Percentiles rank a stretch among this genome's conserved stretches.
Conservation (phyloP, 805 yeast species). For the Ogataea paraovalis region DNA sequence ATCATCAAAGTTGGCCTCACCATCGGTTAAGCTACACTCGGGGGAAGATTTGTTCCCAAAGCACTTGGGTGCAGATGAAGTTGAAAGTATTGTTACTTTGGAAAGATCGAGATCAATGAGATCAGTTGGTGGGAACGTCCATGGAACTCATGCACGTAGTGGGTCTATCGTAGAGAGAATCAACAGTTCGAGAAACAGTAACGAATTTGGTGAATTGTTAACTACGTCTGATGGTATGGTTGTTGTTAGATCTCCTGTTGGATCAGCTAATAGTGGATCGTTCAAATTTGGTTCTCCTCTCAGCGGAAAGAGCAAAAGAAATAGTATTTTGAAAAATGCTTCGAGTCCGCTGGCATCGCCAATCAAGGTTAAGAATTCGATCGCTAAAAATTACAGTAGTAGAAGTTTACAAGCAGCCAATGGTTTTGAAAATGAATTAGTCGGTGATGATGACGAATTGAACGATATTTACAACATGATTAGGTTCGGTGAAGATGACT, state of each 20-base stretch:
- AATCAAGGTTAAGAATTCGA: slow-evolving; percentile 1
- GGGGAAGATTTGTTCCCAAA: slow-evolving; percentile 72
- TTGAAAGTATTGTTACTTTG: slow-evolving; percentile 66
- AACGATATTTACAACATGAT: slow-evolving; percentile 29
- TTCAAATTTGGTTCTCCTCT: slow-evolving; percentile 1
- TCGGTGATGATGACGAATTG: slow-evolving; percentile 19
- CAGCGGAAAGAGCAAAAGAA: slow-evolving; percentile 5
- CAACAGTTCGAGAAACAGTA: slow-evolving; percentile 6
- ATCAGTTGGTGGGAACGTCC: slow-evolving; percentile 7
- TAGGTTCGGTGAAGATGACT: slow-evolving; percentile 26
- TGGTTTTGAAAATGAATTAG: slow-evolving; percentile 6
- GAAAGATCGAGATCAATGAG: slow-evolving; percentile 62
- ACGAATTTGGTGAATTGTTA: slow-evolving; percentile 14
- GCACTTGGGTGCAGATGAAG: slow-evolving; percentile 60
- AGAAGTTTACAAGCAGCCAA: neutral
- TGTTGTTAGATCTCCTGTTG: slow-evolving; percentile 36
- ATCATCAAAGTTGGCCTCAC: neutral
- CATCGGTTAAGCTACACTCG: slow-evolving; percentile 28
- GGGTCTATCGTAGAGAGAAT: slow-evolving; percentile 26
- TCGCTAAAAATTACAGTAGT: neutral
- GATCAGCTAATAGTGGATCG: slow-evolving; percentile 16
- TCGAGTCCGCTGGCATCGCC: slow-evolving; percentile 10
- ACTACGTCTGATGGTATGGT: slow-evolving; percentile 41
- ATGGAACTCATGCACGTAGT: slow-evolving; percentile 6
- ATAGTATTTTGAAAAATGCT: slow-evolving; percentile 9